Conservation (phyloP, 345 rosid species). For the Syzygium aromaticum region DNA sequence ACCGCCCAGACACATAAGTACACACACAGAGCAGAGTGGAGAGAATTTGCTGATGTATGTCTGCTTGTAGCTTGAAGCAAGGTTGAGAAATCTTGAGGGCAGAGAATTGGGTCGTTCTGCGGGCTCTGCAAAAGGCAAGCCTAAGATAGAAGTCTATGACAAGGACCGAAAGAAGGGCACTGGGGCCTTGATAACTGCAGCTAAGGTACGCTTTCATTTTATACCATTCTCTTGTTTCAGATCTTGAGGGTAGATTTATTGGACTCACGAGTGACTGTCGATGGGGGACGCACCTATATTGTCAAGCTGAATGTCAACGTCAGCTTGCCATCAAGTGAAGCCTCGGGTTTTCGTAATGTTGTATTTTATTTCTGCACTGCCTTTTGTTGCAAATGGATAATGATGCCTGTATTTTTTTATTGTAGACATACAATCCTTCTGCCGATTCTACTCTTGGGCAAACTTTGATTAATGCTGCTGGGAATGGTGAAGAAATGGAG, state of each 20-base stretch:
- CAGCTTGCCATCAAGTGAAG: not conserved
- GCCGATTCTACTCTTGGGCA: slow-evolving; percentile 58
- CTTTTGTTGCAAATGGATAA: not conserved
- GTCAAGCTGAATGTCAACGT: not conserved
- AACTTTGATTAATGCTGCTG: slow-evolving; percentile 13
- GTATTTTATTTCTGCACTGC: not conserved
- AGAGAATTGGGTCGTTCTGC: slow-evolving; percentile 63
- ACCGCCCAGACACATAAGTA: not conserved
- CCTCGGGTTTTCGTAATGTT: not conserved
- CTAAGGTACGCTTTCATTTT: slow-evolving; percentile 41
- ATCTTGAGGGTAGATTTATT: not conserved
- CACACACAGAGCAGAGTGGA: not conserved
- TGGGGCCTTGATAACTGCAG: slow-evolving; percentile 68
- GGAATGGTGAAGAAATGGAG: slow-evolving; percentile 34
- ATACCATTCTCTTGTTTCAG: not conserved
- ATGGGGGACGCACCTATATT: not conserved
- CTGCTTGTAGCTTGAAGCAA: slow-evolving; percentile 60
- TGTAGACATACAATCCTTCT: slow-evolving; percentile 70
- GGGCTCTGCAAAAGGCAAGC: slow-evolving; percentile 88
- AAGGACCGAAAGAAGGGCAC: slow-evolving; percentile 71
- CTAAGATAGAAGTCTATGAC: slow-evolving; percentile 79
- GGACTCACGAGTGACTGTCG: not conserved
- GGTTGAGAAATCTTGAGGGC: slow-evolving; percentile 77
- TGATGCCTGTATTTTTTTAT: not conserved
- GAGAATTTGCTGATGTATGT: not conserved